A percentile compares a stretch with the other conserved stretches of the same genome.
Evolutionary conservation across 345 rosid genomes (phyloP).

Genomic region (Chamaenerion angustifolium): DNA sequence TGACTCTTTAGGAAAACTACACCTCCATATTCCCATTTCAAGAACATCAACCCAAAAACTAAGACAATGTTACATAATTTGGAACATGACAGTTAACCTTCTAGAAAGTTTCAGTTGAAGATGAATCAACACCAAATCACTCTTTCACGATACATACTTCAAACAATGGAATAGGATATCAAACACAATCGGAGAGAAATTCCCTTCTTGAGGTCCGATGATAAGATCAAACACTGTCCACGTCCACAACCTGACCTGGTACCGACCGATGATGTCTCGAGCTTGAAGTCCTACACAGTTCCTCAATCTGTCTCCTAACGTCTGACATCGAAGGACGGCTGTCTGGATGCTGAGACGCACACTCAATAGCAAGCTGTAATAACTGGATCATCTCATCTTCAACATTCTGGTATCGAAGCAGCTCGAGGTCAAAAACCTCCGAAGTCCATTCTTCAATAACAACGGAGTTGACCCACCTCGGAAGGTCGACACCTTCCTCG

Average conservation of each 20-base stretch:
- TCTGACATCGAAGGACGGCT: constrained; percentile 56
- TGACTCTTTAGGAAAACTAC: no score
- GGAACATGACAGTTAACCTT: no score
- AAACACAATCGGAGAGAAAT: neutral
- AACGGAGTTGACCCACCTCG: constrained; percentile 89
- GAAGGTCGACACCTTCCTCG: constrained; percentile 90
- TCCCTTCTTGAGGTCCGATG: no score
- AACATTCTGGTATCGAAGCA: constrained; percentile 51
- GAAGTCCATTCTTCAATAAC: constrained; percentile 79
- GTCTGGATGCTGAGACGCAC: constrained; percentile 76
- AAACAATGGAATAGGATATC: no score
- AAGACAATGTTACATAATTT: no score
- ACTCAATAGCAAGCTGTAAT: constrained; percentile 76
- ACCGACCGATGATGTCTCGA: constrained; percentile 11
- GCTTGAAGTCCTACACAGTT: constrained; percentile 23
- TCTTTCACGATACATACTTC: no score
- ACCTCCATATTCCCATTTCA: no score
- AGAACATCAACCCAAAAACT: no score
- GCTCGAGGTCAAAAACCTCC: constrained; percentile 85
- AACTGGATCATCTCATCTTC: constrained; percentile 82
- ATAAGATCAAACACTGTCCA: no score
- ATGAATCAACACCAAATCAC: no score
- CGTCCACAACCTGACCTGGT: constrained; percentile 17
- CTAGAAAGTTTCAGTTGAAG: no score
- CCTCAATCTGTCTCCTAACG: constrained; percentile 46